Conservation (phyloP, 306 rosid species). For the Prunus mira region DNA sequence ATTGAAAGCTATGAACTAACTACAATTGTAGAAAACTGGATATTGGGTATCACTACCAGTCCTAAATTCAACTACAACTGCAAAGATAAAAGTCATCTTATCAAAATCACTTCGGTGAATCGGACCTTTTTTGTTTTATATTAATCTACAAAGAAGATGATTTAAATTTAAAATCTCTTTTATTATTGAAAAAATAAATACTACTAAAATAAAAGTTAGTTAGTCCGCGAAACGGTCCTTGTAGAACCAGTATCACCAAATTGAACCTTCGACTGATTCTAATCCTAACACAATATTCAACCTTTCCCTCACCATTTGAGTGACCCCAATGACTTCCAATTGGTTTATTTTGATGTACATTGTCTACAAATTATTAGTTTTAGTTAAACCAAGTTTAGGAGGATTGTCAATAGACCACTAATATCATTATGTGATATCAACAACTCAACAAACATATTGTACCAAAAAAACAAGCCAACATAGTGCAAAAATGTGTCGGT, state of each 20-base stretch:
- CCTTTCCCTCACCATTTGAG: too few relatives aligned
- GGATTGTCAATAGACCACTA: background rate
- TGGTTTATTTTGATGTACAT: background rate
- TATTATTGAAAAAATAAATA: too few relatives aligned
- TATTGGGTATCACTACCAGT: background rate
- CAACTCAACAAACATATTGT: background rate
- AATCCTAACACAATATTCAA: too few relatives aligned
- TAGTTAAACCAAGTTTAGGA: background rate
- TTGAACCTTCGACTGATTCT: too few relatives aligned
- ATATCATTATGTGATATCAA: background rate
- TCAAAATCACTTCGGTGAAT: background rate
- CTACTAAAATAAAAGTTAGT: too few relatives aligned
- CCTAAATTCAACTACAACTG: background rate
- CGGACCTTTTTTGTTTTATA: too few relatives aligned
- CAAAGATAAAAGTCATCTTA: background rate
- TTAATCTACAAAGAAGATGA: too few relatives aligned
- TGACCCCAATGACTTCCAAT: too few relatives aligned
- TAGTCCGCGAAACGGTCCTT: too few relatives aligned
- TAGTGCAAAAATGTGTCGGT: slow-evolving; percentile 42
- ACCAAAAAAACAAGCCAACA: background rate
- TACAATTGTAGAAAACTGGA: slow-evolving; percentile 23
- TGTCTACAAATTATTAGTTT: background rate
- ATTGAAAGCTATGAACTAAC: slow-evolving; percentile 48
- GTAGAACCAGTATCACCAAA: too few relatives aligned
- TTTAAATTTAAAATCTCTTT: too few relatives aligned